Percentiles rank a stretch among this genome's conserved stretches.
Conservation (phyloP, 2,329 filamentous ascomycete genomes). For the Trichoderma hamatum region DNA sequence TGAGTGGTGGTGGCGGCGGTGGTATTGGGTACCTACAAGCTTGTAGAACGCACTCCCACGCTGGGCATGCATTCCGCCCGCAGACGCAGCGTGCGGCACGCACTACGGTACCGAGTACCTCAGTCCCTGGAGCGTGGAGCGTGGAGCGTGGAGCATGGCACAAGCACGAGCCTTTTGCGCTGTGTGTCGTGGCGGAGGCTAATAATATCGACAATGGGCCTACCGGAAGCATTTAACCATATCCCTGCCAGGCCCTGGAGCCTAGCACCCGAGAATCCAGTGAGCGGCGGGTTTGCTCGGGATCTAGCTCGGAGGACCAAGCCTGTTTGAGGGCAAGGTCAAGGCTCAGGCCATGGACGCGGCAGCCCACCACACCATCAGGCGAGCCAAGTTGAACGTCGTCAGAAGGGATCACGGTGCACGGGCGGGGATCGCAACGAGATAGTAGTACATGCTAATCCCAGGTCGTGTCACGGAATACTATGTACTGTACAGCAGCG, state of each 20-base stretch:
- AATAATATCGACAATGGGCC: constrained; percentile 21
- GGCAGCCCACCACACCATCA: constrained; percentile 23
- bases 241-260: constrained; percentile 17
- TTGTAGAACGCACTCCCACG: constrained; percentile 11
- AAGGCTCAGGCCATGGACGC: constrained; percentile 20
- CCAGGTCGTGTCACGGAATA: not conserved
- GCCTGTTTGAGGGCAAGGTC: constrained; percentile 26
- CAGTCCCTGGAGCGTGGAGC: not conserved
- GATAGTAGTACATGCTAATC: not conserved
- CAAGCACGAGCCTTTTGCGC: not conserved
- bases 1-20: not conserved
- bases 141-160: not conserved
- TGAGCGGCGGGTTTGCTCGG: constrained; percentile 27
- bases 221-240: constrained; percentile 23
- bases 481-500: not conserved
- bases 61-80: not conserved
- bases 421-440: not conserved
- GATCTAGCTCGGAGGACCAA: constrained; percentile 27
- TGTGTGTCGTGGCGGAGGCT: constrained; percentile 9
- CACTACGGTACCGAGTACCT: not conserved
- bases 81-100: not conserved
- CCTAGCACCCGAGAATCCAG: constrained; percentile 5
- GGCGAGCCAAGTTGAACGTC: constrained; percentile 24
- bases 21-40: not conserved
- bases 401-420: constrained; percentile 9